Evolutionary conservation across 2,329 filamentous ascomycete species (phyloP), one percentile per base, ranked within the genome.

Genomic region (Anthostomella pinea): DNA sequence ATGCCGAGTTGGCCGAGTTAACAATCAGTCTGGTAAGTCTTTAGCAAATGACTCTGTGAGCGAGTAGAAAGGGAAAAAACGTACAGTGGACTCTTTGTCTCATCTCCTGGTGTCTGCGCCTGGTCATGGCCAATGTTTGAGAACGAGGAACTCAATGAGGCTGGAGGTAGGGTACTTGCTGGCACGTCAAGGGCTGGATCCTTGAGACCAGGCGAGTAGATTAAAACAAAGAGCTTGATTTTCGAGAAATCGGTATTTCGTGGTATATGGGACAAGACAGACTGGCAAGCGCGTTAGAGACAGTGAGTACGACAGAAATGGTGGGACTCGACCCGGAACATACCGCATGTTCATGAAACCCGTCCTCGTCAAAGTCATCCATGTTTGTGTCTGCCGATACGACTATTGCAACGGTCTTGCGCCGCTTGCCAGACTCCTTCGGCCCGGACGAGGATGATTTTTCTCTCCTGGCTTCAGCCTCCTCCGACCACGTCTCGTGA

Each of bases 401-500:
- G 10, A 96, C 84, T 52, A 97, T 79, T 6, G 83, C 89, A n/a
- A 96, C 86, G 0, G 81, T 88, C 69, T 83, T 93, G 54, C 79
- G 78, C 52, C 72, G 75, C 54, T 70, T 78, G 33, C 59, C 45
- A 33, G 63, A 43, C 10, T 49, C 45, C 17, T 33, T 60, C 52
- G 49, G 58, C 44, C 39, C 61, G 40, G 46, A 28, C 23, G 67
- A 49, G 22, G 61, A 39, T 40, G 57, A 49, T 35, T 67, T 68
- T 36, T 73, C 68, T 50, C 68, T 68, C 56, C 84, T 79, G 31
- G 84, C 75, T 52, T 87, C 83, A 15, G 84, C 87, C 66, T 96
- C 90, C 62, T 96, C 89, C 10, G 85, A 89, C 91, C 91, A 96
- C 34, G 87, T 81, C 59, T 87, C 85, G 64, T 93, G 87, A 61